Evolutionary conservation across 2,329 filamentous ascomycete genomes (phyloP).

Genomic region (Emmonsia crescens): DNA sequence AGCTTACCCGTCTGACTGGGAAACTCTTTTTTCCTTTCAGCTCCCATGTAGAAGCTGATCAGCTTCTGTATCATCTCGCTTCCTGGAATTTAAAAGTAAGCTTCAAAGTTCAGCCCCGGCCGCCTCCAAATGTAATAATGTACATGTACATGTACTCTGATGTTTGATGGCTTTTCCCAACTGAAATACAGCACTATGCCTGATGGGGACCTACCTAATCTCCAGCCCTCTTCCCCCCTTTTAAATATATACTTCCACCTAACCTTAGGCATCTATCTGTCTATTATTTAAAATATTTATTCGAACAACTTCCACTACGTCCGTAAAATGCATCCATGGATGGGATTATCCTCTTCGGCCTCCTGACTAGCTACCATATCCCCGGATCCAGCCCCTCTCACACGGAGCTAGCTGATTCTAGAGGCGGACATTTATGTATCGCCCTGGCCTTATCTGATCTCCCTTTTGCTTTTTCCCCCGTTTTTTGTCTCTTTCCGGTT

Average conservation of each 20-base stretch:
- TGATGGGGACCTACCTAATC: neutral
- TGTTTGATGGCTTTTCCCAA: too few relatives aligned
- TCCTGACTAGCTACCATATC: neutral
- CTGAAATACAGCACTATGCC: neutral
- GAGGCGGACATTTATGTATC: neutral
- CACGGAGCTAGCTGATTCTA: neutral
- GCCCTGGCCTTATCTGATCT: neutral
- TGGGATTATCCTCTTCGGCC: neutral
- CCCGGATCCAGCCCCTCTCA: neutral
- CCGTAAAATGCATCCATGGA: neutral
- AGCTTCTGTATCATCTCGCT: too few relatives aligned
- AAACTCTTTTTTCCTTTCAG: too few relatives aligned
- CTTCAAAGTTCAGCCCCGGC: too few relatives aligned
- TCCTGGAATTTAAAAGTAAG: too few relatives aligned
- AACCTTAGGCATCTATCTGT: too few relatives aligned
- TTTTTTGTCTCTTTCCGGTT: neutral
- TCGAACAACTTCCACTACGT: neutral
- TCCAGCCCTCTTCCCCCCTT: neutral
- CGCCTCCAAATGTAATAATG: too few relatives aligned
- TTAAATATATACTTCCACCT: neutral
- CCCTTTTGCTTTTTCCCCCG: neutral
- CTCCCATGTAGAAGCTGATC: too few relatives aligned
- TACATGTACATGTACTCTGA: too few relatives aligned
- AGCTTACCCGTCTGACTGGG: too few relatives aligned
- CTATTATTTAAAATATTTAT: too few relatives aligned